These are phyloP conservation scores for Saccharomycopsis olivae DNA, from an alignment of 805 yeast species.

Conservation along the genomic window DNA sequence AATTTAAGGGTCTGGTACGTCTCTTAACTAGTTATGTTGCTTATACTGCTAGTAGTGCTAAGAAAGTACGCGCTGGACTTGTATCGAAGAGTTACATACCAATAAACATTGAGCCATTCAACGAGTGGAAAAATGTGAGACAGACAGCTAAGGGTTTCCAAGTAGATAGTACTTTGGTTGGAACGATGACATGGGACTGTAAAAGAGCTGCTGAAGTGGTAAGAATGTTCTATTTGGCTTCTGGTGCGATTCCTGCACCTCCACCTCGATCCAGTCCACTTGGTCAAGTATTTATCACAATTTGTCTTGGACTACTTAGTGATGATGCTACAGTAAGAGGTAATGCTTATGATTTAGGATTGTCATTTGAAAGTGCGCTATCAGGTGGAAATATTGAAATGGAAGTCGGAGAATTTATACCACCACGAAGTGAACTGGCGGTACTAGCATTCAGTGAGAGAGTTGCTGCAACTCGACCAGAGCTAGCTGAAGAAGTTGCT, in stretches of 20 bases:
- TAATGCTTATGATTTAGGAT: conserved; percentile 52
- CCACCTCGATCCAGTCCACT: conserved; percentile 33
- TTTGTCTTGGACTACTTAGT: conserved; percentile 58
- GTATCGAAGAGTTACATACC: conserved; percentile 6
- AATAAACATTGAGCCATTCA: conserved; percentile 15
- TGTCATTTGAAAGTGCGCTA: conserved; percentile 51
- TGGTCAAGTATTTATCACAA: conserved; percentile 53
- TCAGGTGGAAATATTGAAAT: conserved; percentile 45
- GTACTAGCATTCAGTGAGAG: conserved; percentile 34
- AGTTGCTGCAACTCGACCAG: conserved; percentile 48
- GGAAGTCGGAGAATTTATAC: conserved; percentile 24
- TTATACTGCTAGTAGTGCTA: conserved; percentile 7
- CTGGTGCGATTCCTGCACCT: conserved; percentile 12
- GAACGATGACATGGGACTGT: conserved; percentile 7
- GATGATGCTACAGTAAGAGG: conserved; percentile 47
- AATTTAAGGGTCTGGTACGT: conserved; percentile 1
- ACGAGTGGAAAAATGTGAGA: conserved; percentile 14
- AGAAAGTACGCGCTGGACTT: conserved; percentile 7
- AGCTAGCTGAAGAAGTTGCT: conserved; percentile 47
- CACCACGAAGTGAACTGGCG: conserved; percentile 10
- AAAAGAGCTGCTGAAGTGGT: conserved; percentile 7
- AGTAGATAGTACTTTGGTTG: conserved; percentile 4
- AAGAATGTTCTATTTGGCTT: conserved; percentile 9
- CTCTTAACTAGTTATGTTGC: conserved; percentile 6
- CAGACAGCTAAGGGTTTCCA: conserved; percentile 1